Conservation (phyloP, 805 yeast genomes). For the Metschnikowia lunata region DNA sequence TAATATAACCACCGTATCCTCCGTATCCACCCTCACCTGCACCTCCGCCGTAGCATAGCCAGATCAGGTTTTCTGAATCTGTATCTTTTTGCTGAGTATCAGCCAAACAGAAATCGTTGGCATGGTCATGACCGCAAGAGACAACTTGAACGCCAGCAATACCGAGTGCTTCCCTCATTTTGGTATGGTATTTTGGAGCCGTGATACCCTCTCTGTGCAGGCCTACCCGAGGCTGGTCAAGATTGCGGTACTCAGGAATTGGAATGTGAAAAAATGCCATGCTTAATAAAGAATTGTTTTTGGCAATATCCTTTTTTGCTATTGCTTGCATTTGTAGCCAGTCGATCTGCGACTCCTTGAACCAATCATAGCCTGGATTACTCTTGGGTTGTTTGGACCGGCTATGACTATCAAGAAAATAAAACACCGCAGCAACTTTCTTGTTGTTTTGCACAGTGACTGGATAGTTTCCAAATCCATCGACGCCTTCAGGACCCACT, state of each 20-base stretch:
- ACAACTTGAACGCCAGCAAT: slow-evolving; percentile 70
- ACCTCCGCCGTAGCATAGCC: slow-evolving; percentile 95
- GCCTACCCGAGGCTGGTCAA: slow-evolving; percentile 53
- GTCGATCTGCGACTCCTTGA: slow-evolving; percentile 64
- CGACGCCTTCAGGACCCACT: slow-evolving; percentile 61
- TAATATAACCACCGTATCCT: slow-evolving; percentile 83
- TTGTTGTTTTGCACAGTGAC: slow-evolving; percentile 41
- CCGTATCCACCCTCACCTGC: slow-evolving; percentile 95
- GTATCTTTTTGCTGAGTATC: slow-evolving; percentile 36
- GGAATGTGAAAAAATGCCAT: slow-evolving; percentile 97
- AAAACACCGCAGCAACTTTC: slow-evolving; percentile 52
- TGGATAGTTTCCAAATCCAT: slow-evolving; percentile 82
- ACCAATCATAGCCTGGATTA: slow-evolving; percentile 80
- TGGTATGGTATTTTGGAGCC: slow-evolving; percentile 69
- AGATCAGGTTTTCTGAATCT: slow-evolving; percentile 39
- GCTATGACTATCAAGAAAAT: slow-evolving; percentile 82
- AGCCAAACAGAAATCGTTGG: slow-evolving; percentile 81
- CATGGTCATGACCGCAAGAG: slow-evolving; percentile 92
- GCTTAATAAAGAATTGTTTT: slow-evolving; percentile 43
- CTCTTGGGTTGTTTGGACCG: slow-evolving; percentile 64
- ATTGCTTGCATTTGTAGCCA: slow-evolving; percentile 39
- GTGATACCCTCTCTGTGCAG: slow-evolving; percentile 65
- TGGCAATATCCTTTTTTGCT: slow-evolving; percentile 23
- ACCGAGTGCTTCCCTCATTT: slow-evolving; percentile 55
- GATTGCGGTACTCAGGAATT: slow-evolving; percentile 70